phyloP scores from a whole-genome alignment of 108 stramenopile genomes.

The Fragilaria radians region DNA sequence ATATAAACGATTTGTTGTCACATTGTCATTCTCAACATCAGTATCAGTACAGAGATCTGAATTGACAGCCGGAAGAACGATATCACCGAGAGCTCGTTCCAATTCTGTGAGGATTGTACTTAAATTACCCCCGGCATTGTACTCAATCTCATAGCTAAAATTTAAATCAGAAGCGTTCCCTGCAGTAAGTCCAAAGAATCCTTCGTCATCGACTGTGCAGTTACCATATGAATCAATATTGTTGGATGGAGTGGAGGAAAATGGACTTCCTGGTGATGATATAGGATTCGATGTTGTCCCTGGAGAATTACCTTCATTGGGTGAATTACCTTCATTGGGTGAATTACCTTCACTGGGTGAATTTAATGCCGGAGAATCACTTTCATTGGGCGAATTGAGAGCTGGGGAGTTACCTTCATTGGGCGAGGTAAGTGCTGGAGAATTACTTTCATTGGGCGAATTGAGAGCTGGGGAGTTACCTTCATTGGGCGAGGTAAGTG shows the following conservation, averaged over 20 bases:
- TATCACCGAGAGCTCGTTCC: not conserved
- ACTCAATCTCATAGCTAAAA: not conserved
- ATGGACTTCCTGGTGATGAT: not conserved
- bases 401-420: not conserved
- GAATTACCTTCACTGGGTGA: not conserved
- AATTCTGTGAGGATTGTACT: not conserved
- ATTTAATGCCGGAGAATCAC: too few species aligned
- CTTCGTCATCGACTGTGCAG: not conserved
- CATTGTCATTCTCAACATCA: not conserved
- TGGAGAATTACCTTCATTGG: not conserved
- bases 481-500: too few species aligned
- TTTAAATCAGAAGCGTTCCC: not conserved
- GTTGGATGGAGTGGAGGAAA: not conserved
- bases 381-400: not conserved
- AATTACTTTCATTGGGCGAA: not conserved
- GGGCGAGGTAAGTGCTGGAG: too few species aligned
- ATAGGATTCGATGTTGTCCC: not conserved
- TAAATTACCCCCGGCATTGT: not conserved
- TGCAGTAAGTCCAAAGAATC: not conserved
- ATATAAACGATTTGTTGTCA: not conserved
- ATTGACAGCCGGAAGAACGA: not conserved
- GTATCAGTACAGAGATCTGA: not conserved
- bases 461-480: not conserved
- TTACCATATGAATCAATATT: not conserved
- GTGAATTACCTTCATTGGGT: not conserved